phyloP scores from a whole-genome alignment of 2,329 filamentous ascomycete genomes.

The Kalmusia sp. region DNA sequence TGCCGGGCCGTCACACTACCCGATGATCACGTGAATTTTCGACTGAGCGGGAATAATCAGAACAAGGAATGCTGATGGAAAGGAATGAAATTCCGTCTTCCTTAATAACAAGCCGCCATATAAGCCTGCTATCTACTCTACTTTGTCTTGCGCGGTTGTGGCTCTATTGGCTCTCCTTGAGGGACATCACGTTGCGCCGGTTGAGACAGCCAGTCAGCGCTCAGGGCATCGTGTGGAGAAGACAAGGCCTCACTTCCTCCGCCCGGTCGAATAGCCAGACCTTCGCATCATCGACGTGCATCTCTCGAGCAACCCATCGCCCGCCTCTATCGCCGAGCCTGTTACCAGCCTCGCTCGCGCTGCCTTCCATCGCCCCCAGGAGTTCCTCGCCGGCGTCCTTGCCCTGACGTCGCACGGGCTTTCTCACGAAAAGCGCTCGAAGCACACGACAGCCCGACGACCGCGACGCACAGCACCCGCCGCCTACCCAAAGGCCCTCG shows the following conservation, averaged over 20 bases:
- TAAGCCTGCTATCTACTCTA: not conserved
- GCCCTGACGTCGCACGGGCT: conserved; percentile 37
- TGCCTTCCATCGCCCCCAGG: conserved; percentile 8
- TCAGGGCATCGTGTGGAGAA: conserved; percentile 24
- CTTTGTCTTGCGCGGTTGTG: not conserved
- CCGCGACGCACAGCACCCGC: conserved; percentile 16
- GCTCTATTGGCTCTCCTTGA: not conserved
- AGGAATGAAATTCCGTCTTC: not conserved
- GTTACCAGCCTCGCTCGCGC: conserved; percentile 17
- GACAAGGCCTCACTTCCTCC: conserved; percentile 35
- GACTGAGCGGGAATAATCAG: not conserved
- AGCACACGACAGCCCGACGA: conserved; percentile 40
- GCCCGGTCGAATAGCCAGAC: conserved; percentile 29
- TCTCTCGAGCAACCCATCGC: conserved; percentile 20
- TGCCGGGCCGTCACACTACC: not conserved
- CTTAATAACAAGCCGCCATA: not conserved
- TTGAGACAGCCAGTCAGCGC: conserved; percentile 33
- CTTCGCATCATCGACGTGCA: conserved; percentile 30
- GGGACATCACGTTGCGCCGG: conserved; percentile 32
- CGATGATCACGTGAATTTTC: conserved; percentile 1
- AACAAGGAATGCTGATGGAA: conserved; percentile 1
- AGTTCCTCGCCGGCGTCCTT: conserved; percentile 9
- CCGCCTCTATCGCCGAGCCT: conserved; percentile 20
- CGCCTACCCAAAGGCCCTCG: conserved; percentile 13
- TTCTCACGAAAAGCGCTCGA: conserved; percentile 44